phyloP scores from a whole-genome alignment of 768 basidiomycete species.

The Sutorius australiensis region DNA sequence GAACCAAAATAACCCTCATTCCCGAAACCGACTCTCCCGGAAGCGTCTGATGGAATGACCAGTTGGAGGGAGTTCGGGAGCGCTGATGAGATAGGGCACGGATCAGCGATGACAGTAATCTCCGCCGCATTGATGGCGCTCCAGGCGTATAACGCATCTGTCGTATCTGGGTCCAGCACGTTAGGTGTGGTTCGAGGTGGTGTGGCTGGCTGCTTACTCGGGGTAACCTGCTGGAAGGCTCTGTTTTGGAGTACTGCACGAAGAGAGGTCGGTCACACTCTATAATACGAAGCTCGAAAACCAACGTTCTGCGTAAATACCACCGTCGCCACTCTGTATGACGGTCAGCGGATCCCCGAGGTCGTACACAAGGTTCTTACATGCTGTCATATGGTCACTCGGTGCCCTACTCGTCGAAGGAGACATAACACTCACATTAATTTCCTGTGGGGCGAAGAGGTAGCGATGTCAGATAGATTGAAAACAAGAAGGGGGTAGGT shows the following conservation, averaged over 20 bases:
- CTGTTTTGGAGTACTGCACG: slow-evolving; percentile 57
- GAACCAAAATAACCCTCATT: slow-evolving; percentile 57
- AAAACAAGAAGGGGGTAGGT: not conserved
- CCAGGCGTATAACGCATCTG: slow-evolving; percentile 51
- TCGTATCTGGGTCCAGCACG: slow-evolving; percentile 34
- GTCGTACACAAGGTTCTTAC: slow-evolving; percentile 21
- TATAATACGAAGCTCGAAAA: not conserved
- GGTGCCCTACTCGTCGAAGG: not conserved
- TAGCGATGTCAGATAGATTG: not conserved
- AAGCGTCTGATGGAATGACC: slow-evolving; percentile 36
- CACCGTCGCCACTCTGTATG: slow-evolving; percentile 58
- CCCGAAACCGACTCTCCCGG: slow-evolving; percentile 46
- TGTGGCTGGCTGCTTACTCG: slow-evolving; percentile 33
- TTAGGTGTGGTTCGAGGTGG: not conserved
- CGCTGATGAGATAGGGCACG: slow-evolving; percentile 48
- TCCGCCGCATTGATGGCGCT: slow-evolving; percentile 38
- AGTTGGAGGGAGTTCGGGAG: slow-evolving; percentile 60
- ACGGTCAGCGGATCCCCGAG: slow-evolving; percentile 12
- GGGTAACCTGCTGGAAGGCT: slow-evolving; percentile 59
- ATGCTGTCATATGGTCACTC: slow-evolving; percentile 22
- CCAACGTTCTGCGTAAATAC: slow-evolving; percentile 58
- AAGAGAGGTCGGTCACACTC: not conserved
- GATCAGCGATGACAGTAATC: slow-evolving; percentile 48
- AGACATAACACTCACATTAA: slow-evolving; percentile 41
- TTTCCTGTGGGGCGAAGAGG: slow-evolving; percentile 40